Conservation (phyloP, 1,284 basidiomycete species). For the Coniferiporia weirii region DNA sequence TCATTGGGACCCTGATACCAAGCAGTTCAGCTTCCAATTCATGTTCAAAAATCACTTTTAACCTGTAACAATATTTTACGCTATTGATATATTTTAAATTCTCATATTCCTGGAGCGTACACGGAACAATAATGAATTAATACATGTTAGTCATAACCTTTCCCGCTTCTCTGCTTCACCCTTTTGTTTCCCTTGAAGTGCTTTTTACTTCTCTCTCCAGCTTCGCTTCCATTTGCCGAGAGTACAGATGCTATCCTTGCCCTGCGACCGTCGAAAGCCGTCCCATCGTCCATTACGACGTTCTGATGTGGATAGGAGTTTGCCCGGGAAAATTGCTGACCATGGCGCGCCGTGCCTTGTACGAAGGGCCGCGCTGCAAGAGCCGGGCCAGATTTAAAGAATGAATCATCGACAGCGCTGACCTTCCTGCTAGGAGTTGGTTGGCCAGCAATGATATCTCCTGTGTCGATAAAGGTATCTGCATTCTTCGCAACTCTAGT, state of each 20-base stretch:
- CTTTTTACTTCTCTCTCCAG: constrained; percentile 60
- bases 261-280: constrained; percentile 43
- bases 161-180: constrained; percentile 84
- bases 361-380: constrained; percentile 60
- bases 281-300: constrained; percentile 71
- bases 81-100: background rate
- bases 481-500: constrained; percentile 81
- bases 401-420: constrained; percentile 73
- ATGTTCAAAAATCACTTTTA: constrained; percentile 74
- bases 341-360: constrained; percentile 54
- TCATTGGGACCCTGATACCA: constrained; percentile 94
- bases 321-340: constrained; percentile 57
- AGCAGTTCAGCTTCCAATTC: constrained; percentile 94
- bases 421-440: constrained; percentile 45
- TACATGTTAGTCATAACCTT: constrained; percentile 69
- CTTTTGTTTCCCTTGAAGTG: constrained; percentile 84
- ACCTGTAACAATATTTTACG: background rate
- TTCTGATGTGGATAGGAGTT: constrained; percentile 80
- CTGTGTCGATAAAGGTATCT: constrained; percentile 66
- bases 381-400: constrained; percentile 61
- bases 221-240: constrained; percentile 38
- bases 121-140: background rate
- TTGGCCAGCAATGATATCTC: constrained; percentile 23
- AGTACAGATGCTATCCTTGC: constrained; percentile 44
- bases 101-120: background rate